Evolutionary conservation across 768 basidiomycete species (phyloP).

Genomic region (Mycena haematopus): DNA sequence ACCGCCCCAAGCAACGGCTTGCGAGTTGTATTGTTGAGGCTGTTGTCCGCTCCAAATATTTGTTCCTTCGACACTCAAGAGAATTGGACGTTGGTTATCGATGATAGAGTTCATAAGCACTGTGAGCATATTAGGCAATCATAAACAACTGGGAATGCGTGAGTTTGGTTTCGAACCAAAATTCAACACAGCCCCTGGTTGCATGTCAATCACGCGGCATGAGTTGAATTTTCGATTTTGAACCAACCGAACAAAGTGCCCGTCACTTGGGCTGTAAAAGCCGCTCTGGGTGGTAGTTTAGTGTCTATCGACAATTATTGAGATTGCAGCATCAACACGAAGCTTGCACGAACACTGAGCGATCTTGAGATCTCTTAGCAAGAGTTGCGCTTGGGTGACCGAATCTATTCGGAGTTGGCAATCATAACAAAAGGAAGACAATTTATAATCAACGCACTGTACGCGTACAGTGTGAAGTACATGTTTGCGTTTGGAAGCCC

Average conservation of each 20-base stretch:
- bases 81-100: constrained; percentile 52
- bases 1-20: constrained; percentile 60
- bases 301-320: constrained; percentile 39
- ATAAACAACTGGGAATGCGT: background rate
- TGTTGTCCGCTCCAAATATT: constrained; percentile 59
- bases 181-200: constrained; percentile 46
- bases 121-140: constrained; percentile 26
- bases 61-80: constrained; percentile 62
- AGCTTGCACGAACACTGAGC: constrained; percentile 46
- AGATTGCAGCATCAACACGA: background rate
- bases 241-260: constrained; percentile 52
- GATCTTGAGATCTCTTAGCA: constrained; percentile 58
- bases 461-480: constrained; percentile 60
- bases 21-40: constrained; percentile 56
- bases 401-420: constrained; percentile 39
- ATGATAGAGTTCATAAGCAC: constrained; percentile 69
- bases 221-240: background rate
- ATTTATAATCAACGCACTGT: constrained; percentile 40
- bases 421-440: background rate
- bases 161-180: constrained; percentile 40
- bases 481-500: constrained; percentile 54
- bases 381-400: constrained; percentile 50
- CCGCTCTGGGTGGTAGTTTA: constrained; percentile 55
- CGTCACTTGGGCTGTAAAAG: constrained; percentile 55
- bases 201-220: too few species aligned